Base-by-base conservation (phyloP, 2,329 filamentous ascomycete genomes). In the Fusarium dimerum region DNA sequence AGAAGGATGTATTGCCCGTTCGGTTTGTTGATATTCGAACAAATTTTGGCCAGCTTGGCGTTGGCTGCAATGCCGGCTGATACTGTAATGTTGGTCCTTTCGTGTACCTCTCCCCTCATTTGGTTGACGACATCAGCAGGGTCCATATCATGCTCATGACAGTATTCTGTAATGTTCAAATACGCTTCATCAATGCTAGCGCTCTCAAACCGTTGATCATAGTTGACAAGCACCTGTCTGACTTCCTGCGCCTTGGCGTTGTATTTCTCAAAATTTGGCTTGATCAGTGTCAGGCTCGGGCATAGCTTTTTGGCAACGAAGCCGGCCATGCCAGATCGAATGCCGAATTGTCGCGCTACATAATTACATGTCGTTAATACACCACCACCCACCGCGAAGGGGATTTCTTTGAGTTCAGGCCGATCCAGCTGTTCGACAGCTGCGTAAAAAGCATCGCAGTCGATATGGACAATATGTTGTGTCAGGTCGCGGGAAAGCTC, bases 371-470 rank as follows among this genome's bases (percentile, higher is more conserved):
- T 87, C 17, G 83, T 85, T 26, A 87, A 69, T 3, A 87, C 84
- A 3, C 84, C 84, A 15, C 69, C 76, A 1, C 94, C 94, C 0
- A 99, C 94, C 1, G 93, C 92, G 74, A 99, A 97, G 1, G 94
- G 94, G 0, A 96, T 77, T 39, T 92, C 79, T 54, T 88, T 89
- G 43, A 99, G 79, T 67, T 96, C 92, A 0, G 93, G 94, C 1
- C 88, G 81, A 64, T 90, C 87, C 3, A 92, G 80, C 61, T 87
- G 90, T 70, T 97, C 94, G 1, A 97, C 94, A 0, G 94, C 91
- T 1, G 94, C 94, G 66, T 94, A 99, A 72, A 99, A 99, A 15
- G 94, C 94, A 76, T 99, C 94, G 72, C 94, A 97, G 70, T 99
- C 94, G 44, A 97, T 83, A 68, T 99, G 94, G 1, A 97, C 88